These are phyloP conservation scores for Wickerhamiella azyma DNA, from an alignment of 805 yeast species.

Conservation along the genomic window DNA sequence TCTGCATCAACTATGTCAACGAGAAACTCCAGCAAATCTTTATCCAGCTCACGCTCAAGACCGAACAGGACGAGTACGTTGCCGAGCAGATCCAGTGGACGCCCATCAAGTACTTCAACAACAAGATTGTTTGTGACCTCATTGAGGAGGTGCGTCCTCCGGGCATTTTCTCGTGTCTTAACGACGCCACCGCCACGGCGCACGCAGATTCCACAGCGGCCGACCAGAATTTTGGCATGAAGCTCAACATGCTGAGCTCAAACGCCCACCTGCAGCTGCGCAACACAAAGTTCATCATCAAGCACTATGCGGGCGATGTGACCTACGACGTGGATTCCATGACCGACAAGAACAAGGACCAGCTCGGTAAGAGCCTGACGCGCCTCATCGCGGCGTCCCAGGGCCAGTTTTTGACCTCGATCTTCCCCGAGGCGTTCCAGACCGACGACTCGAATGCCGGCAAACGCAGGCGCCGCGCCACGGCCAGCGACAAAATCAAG, in stretches of 20 bases:
- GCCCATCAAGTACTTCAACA: constrained; percentile 91
- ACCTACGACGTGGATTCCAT: constrained; percentile 76
- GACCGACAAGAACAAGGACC: constrained; percentile 96
- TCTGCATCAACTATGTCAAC: constrained; percentile 90
- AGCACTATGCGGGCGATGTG: constrained; percentile 98
- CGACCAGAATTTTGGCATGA: constrained; percentile 87
- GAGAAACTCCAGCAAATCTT: constrained; percentile 94
- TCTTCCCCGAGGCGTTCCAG: constrained; percentile 56
- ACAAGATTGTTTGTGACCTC: constrained; percentile 89
- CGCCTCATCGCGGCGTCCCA: constrained; percentile 62
- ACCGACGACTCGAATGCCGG: constrained; percentile 35
- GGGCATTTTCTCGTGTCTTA: constrained; percentile 89
- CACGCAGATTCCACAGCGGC: constrained; percentile 96
- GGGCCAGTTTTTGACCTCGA: constrained; percentile 43
- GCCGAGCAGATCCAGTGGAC: constrained; percentile 95
- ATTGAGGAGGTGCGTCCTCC: constrained; percentile 92
- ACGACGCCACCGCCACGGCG: constrained; percentile 95
- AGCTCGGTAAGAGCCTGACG: constrained; percentile 72
- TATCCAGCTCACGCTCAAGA: constrained; percentile 85
- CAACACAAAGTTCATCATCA: constrained; percentile 72
- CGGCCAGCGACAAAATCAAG: constrained; percentile 92
- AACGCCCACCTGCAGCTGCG: constrained; percentile 86
- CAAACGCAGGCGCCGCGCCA: constrained; percentile 68
- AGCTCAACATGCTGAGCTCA: constrained; percentile 67
- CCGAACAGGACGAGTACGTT: constrained; percentile 95